Percentiles rank a stretch among this genome's conserved stretches.
These are phyloP conservation scores for Chlorella ohadii DNA, from an alignment of 139 green algal genomes.

Conservation along the genomic window DNA sequence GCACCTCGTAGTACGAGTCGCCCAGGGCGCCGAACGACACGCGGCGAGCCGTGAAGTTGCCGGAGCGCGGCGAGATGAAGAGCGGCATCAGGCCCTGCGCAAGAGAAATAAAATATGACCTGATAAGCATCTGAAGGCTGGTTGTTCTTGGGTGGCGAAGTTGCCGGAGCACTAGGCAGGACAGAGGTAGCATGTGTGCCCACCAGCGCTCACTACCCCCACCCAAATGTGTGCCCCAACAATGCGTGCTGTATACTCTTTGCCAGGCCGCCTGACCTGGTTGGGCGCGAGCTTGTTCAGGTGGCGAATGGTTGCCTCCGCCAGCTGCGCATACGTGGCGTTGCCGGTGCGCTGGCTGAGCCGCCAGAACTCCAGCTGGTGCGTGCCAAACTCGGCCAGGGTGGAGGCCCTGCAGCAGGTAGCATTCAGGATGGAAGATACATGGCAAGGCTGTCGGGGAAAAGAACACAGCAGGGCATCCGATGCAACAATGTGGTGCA, in stretches of 20 bases:
- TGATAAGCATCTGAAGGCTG: too few relatives aligned
- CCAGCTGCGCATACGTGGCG: constrained; percentile 42
- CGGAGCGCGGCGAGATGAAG: constrained; percentile 56
- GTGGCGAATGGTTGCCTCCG: constrained; percentile 41
- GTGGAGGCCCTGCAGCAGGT: constrained; percentile 2
- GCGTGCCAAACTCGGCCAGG: constrained; percentile 60
- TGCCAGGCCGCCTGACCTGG: too few relatives aligned
- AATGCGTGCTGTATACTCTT: too few relatives aligned
- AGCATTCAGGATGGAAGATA: not conserved
- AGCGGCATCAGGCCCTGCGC: constrained; percentile 50
- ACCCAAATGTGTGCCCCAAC: too few relatives aligned
- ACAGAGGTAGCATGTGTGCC: too few relatives aligned
- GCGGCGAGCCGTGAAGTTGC: constrained; percentile 38
- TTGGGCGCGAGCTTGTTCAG: constrained; percentile 44
- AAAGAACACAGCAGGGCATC: too few relatives aligned
- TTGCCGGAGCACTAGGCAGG: too few relatives aligned
- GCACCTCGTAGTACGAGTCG: constrained; percentile 79
- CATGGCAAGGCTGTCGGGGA: too few relatives aligned
- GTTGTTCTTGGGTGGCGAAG: too few relatives aligned
- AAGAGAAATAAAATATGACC: too few relatives aligned
- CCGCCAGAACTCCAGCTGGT: constrained; percentile 83
- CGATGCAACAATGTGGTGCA: too few relatives aligned
- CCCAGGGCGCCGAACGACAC: constrained; percentile 70
- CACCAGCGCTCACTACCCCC: too few relatives aligned
- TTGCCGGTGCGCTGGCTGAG: constrained; percentile 70